Base-by-base conservation (phyloP, 176 grass and related monocot species). In the Thalia dealbata region DNA sequence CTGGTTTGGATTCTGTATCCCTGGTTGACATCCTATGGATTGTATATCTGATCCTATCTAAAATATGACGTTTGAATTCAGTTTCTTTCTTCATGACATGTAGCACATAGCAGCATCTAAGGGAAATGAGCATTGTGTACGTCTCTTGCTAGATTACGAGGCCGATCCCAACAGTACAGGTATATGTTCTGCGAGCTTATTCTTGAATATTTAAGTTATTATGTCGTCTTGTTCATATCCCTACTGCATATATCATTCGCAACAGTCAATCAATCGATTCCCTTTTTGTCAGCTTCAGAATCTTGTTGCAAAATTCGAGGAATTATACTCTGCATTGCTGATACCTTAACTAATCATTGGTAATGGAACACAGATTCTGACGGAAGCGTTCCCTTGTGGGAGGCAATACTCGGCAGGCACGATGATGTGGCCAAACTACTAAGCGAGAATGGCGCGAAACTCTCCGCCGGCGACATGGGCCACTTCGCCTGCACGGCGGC, bases 101-200 rank as follows among this genome's bases (percentile, higher is more conserved):
- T 50, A 99, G 95, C 95, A 99, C 81, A 88, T 99, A 64, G 90
- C 95, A 50, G 95, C 95, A 78, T 84, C 90, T n/a, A 88, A 79
- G 42, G 95, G 95, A 78, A 81, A 82, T 50, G 81, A 88, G 60
- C 85, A 91, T 73, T 90, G 87, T 65, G 83, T 85, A 46, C 78
- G 62, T 52, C 85, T 84, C 68, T 81, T 99, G 56, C 78, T 99
- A 70, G 85, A 93, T 7, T 83, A 78, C 69, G 90, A 87, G 51
- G 90, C 95, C 46, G 83, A 99, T 88, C 87, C 85, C 45, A 99
- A 99, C 86, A 78, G 78, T 62, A 90, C 58, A 70, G 95, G 90
- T 99, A 85, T n/a, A n/a, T n/a, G n/a, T 64, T 73, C 46, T 76
- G 52, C 77, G 46, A 83, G 19, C 61, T 71, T 52, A 24, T 65